These are phyloP conservation scores for Oxyria digyna DNA, from an alignment of 148 eudicot species.

Conservation along the genomic window DNA sequence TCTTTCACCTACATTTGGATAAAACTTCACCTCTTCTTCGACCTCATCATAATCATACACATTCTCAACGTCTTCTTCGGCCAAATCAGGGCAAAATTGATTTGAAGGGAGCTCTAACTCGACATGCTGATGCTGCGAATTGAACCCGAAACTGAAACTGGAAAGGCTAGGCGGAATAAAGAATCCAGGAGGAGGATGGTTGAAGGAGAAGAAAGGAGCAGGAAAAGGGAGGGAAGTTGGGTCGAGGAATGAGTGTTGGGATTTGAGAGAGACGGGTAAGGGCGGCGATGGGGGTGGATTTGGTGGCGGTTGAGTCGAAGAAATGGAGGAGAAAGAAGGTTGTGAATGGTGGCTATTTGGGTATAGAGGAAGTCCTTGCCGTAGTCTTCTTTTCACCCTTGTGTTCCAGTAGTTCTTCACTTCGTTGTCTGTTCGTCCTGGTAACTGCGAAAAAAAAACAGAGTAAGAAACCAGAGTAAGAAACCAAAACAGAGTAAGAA, in stretches of 20 bases:
- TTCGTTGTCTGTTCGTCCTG: slow-evolving; percentile 89
- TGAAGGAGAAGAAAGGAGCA: slow-evolving; percentile 13
- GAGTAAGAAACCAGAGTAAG: no score
- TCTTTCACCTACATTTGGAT: slow-evolving; percentile 1
- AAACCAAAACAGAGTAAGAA: neutral
- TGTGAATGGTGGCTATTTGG: slow-evolving; percentile 28
- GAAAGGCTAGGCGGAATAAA: neutral
- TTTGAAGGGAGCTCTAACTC: slow-evolving; percentile 66
- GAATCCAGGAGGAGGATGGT: neutral
- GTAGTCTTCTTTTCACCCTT: slow-evolving; percentile 57
- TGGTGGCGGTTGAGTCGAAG: slow-evolving; percentile 5
- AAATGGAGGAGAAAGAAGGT: neutral
- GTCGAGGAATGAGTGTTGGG: slow-evolving; percentile 14
- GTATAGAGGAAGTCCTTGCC: slow-evolving; percentile 80
- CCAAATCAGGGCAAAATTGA: slow-evolving; percentile 28
- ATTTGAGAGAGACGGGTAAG: slow-evolving; percentile 11
- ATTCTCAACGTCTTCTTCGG: neutral
- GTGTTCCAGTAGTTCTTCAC: slow-evolving; percentile 96
- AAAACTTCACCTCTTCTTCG: slow-evolving; percentile 11
- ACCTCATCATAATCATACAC: slow-evolving; percentile 13
- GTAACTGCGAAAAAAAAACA: slow-evolving; percentile 30
- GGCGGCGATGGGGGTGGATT: slow-evolving; percentile 15
- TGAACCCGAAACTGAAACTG: neutral
- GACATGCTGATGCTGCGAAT: neutral
- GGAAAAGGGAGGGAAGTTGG: slow-evolving; percentile 20